Base-by-base conservation (phyloP, 2,329 filamentous ascomycete species). In the Phoma sp. region DNA sequence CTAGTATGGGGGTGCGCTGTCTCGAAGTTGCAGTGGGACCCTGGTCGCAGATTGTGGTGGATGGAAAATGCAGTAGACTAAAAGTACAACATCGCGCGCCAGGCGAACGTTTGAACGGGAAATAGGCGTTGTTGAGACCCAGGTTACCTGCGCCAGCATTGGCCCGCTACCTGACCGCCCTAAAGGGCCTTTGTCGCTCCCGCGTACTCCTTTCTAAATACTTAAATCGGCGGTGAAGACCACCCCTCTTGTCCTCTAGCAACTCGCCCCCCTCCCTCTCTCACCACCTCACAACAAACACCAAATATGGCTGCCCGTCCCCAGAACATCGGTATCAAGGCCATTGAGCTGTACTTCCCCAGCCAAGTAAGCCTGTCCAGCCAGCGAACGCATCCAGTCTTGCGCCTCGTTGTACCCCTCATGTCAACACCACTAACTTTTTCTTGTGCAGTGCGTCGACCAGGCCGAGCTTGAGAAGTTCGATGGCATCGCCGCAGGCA, bases 321-420 rank as follows among this genome's bases (percentile, higher is more conserved):
- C 53, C 69, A 76, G 62, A 81, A 81, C 69, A 77, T 82, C 56
- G 80, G 80, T 60, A 82, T 82, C 75, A 82, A 81, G 71, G 80
- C 77, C 75, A 79, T 82, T 69, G 80, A 82, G 76, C 74, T 82
- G 46, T 82, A 82, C 76, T 80, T 82, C 63, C 80, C 80, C 56
- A 80, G 76, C 74, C 80, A 81, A 76, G 79, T 77, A 72, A 62
- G 77, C 73, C 33, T 18, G 43, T 38, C 29, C 42, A 7, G 34
- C n/a, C 47, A 21, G 40, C 34, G 18, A 37, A 36, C 36, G 37
- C 55, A 39, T 11, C 20, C 20, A 45, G 18, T 15, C 32, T 30
- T 48, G 25, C 46, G 56, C 58, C 37, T 42, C 47, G 46, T 39
- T 48, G 53, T 56, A 47, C 50, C 29, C 50, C 50, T 49, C 53